Percentiles rank a stretch among this genome's conserved stretches.
Conservation (phyloP, 257 asterid genomes). For the Solanum neorickii region DNA sequence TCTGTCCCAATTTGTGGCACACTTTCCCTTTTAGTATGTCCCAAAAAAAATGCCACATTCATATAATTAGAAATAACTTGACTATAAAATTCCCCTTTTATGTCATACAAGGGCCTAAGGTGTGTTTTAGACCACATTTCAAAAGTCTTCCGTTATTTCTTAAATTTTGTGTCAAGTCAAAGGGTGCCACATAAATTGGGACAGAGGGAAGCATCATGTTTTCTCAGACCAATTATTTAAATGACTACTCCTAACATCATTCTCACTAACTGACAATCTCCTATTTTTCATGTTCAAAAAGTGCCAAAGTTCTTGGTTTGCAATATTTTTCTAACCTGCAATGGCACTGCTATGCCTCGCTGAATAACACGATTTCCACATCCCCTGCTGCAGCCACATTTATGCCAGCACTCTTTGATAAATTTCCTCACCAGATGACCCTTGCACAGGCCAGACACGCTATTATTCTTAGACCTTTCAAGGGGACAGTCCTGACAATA, state of each 20-base stretch:
- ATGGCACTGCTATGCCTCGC: slow-evolving; percentile 52
- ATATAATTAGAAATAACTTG: background rate
- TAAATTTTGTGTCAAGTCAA: background rate
- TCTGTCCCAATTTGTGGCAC: background rate
- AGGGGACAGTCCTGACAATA: slow-evolving; percentile 67
- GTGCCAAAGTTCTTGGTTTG: background rate
- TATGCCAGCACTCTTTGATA: slow-evolving; percentile 83
- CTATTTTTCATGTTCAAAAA: background rate
- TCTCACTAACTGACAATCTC: background rate
- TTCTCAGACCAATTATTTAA: background rate
- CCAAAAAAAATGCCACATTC: background rate
- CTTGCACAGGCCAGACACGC: slow-evolving; percentile 29
- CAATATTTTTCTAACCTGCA: slow-evolving; percentile 46
- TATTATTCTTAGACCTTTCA: slow-evolving; percentile 49
- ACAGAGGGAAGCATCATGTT: background rate
- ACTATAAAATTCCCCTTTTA: background rate
- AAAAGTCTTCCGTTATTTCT: background rate
- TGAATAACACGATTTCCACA: slow-evolving; percentile 86
- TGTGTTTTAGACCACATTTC: background rate
- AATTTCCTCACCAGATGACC: slow-evolving; percentile 57
- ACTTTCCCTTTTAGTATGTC: background rate
- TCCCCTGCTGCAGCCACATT: slow-evolving; percentile 61
- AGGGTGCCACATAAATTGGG: background rate
- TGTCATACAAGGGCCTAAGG: background rate
- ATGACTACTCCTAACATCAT: background rate